Percentiles rank a stretch among this genome's conserved stretches.
Evolutionary conservation across 2,329 filamentous ascomycete species (phyloP).

Genomic region (Amesomyces nigricolor): DNA sequence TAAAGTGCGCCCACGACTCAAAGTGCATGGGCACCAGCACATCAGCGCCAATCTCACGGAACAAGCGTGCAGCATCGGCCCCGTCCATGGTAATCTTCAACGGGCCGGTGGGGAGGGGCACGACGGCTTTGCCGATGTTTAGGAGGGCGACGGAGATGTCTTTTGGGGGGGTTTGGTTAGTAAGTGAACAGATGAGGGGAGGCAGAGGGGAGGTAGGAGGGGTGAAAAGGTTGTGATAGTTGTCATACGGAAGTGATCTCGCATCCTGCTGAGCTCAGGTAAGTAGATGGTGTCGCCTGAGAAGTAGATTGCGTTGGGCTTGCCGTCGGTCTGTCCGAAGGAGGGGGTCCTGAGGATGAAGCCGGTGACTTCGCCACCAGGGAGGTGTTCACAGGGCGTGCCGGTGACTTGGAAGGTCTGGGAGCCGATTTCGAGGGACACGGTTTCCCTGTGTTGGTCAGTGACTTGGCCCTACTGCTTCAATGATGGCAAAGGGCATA

Average conservation of each 20-base stretch:
- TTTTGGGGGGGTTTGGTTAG: background rate
- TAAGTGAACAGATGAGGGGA: constrained; percentile 32
- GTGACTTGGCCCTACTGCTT: background rate
- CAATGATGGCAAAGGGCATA: background rate
- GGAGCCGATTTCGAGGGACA: constrained; percentile 28
- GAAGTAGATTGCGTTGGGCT: constrained; percentile 44
- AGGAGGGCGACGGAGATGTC: constrained; percentile 36
- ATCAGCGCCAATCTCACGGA: constrained; percentile 37
- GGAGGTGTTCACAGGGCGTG: constrained; percentile 40
- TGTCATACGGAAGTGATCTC: constrained; percentile 32
- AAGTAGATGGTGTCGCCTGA: constrained; percentile 46
- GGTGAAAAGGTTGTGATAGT: too few species aligned
- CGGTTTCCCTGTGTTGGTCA: constrained; percentile 29
- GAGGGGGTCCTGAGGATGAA: constrained; percentile 36
- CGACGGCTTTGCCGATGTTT: constrained; percentile 37
- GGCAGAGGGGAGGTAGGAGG: constrained; percentile 23
- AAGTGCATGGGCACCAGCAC: constrained; percentile 43
- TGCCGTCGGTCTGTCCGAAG: constrained; percentile 34
- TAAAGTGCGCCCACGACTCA: constrained; percentile 42
- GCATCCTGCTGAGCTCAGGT: constrained; percentile 34
- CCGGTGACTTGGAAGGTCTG: constrained; percentile 36
- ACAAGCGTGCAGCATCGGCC: constrained; percentile 35
- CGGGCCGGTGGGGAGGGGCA: constrained; percentile 23
- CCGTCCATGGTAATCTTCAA: constrained; percentile 42
- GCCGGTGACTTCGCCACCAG: constrained; percentile 40